Evolutionary conservation across 805 yeast genomes (phyloP), one percentile per base, ranked within the genome.

Genomic region (Kluyveromyces wickerhamii): DNA sequence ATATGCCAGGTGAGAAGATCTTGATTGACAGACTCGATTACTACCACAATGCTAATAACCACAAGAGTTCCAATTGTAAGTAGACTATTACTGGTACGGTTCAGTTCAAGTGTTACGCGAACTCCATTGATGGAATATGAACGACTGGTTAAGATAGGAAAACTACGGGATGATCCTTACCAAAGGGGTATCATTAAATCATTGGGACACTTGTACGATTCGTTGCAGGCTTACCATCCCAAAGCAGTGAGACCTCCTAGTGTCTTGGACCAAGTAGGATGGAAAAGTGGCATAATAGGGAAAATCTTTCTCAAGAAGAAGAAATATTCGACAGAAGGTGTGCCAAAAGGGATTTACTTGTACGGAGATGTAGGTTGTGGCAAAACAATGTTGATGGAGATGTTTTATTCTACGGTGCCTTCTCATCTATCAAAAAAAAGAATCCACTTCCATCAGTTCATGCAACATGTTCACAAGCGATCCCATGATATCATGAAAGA

Each of bases 301-400:
- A 40, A 57, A 4, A 21, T 69, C 9, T 56, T 70, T 27, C 28
- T 44, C 57, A 51, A 27, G 26, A 29, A 21, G 20, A 34, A 7
- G 32, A 33, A 16, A 35, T 41, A 16, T 35, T 36, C 36, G 20
- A 65, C 59, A 19, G 58, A 58, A 13, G 48, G 48, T 3, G 66
- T 78, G 10, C 95, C 92, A 2, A 66, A 71, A 44, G 98, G 98
- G 4, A 80, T 92, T 6, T 92, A 92, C 51, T 66, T 92, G 20
- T 92, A 84, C 59, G 98, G 98, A 15, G 97, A 92, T 57, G 98
- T 92, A 27, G 98, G 98, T 2, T 88, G 97, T 59, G 98, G 98
- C 4, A 89, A 92, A 54, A 92, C 98, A 6, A 89, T 92, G 96
- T 66, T 92, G 40, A 89, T 92, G 97, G 97, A 92, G 59, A 66